Base-by-base conservation (phyloP, 148 eudicot species). In the Chenopodium berlandieri region DNA sequence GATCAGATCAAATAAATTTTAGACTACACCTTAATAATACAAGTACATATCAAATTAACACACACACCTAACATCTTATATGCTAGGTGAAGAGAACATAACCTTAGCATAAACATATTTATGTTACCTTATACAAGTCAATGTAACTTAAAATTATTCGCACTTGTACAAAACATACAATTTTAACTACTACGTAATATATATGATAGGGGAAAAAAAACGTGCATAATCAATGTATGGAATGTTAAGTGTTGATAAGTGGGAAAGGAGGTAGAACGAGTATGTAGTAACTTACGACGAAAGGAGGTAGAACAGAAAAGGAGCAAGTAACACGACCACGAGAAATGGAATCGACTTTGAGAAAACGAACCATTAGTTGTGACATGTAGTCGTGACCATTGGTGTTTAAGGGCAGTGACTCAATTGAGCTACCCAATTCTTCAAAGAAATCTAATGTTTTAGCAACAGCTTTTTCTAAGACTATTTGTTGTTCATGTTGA, bases 261-360 rank as follows among this genome's bases (percentile, higher is more conserved):
- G 37, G 12, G 62, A 86, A 32, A 13, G 83, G 48, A 11, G 93
- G 90, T 66, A 54, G 70, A 79, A 90, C 92, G 30, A 27, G 30
- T 27, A 27, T 27, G 30, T 27, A 48, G 52, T 48, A 2, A 48
- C 52, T 48, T 87, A 93, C 98, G 80, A 46, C 16, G 62, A 87
- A 32, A 13, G 83, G 48, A 11, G 93, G 90, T 66, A 54, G 73
- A 79, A 90, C 92, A 67, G 84, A 19, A 80, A 91, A 76, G 81
- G 86, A 71, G 81, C 91, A 88, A 20, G 87, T 66, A 75, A 91
- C 67, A 20, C 77, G 88, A 77, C 92, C 91, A 5, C 84, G 90
- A 17, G 84, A 71, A 70, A 91, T 76, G 19, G 17, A 50, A 34
- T 82, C 71, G 63, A 84, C 86, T 80, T 78, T 87, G 25, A 91